These are phyloP conservation scores for Trametes polyzona DNA, from an alignment of 1,284 basidiomycete genomes.

Conservation along the genomic window DNA sequence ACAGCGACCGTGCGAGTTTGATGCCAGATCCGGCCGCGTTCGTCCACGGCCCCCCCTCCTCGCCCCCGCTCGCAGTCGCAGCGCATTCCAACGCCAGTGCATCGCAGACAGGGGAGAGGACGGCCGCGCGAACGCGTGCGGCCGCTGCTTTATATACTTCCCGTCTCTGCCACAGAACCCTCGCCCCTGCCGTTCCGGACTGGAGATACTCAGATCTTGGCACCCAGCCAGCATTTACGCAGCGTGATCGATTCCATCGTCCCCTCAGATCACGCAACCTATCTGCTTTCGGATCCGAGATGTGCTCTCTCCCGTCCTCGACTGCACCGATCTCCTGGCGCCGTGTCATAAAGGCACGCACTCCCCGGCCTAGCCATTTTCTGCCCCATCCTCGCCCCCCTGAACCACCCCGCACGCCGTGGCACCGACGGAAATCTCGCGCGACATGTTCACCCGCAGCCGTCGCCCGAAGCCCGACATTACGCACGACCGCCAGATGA, in stretches of 20 bases:
- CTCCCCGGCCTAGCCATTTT: not conserved
- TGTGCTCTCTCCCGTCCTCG: slow-evolving; percentile 16
- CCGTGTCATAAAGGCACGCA: slow-evolving; percentile 7
- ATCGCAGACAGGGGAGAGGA: not conserved
- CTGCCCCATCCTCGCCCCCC: not conserved
- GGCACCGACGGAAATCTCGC: not conserved
- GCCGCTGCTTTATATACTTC: slow-evolving; percentile 18
- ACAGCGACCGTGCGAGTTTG: slow-evolving; percentile 24
- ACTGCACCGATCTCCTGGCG: not conserved
- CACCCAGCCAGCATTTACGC: slow-evolving; percentile 33
- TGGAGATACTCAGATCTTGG: slow-evolving; percentile 34
- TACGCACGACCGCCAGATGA: not conserved
- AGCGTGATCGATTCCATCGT: slow-evolving; percentile 36
- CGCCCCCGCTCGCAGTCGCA: not conserved
- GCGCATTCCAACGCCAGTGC: not conserved
- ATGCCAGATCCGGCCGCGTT: slow-evolving; percentile 22
- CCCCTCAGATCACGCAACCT: slow-evolving; percentile 33
- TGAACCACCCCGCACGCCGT: not conserved
- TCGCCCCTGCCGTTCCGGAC: slow-evolving; percentile 28
- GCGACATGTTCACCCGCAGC: not conserved
- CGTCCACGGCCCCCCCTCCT: not conserved
- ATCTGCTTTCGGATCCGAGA: slow-evolving; percentile 31
- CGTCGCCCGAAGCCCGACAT: not conserved
- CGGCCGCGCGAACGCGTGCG: not conserved
- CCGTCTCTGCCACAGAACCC: slow-evolving; percentile 22